Conservation (phyloP, 2,329 filamentous ascomycete genomes). For the Colletotrichum spaethianum region DNA sequence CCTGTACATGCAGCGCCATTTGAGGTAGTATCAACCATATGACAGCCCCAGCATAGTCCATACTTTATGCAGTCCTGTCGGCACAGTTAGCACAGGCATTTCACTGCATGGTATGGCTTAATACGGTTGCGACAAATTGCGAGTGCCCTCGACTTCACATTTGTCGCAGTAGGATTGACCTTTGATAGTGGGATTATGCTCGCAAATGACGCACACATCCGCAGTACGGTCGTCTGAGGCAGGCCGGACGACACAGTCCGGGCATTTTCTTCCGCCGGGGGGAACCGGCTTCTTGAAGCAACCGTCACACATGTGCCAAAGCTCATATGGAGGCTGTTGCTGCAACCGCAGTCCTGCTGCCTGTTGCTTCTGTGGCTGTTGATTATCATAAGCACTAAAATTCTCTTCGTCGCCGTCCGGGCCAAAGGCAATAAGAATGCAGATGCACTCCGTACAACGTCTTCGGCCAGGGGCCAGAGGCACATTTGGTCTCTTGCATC, state of each 20-base stretch:
- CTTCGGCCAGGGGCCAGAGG: constrained; percentile 10
- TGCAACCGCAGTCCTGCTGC: background rate
- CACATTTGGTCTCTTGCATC: background rate
- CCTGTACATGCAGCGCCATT: background rate
- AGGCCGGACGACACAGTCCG: background rate
- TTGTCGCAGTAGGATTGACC: background rate
- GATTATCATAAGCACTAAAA: background rate
- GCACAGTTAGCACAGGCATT: background rate
- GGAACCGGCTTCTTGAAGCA: background rate
- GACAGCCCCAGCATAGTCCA: background rate
- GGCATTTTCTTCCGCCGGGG: background rate
- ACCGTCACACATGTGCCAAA: background rate
- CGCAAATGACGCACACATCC: constrained; percentile 20
- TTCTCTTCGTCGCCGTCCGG: background rate
- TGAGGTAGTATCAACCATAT: background rate
- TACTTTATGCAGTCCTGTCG: background rate
- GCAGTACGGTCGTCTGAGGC: background rate
- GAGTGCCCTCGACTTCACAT: background rate
- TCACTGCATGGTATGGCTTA: background rate
- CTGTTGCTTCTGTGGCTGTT: background rate
- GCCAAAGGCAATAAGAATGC: constrained; percentile 7
- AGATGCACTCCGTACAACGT: constrained; percentile 17
- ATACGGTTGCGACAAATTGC: background rate
- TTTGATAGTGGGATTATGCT: background rate
- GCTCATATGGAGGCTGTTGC: background rate